Percentiles rank a stretch among this genome's conserved stretches.
phyloP scores from a whole-genome alignment of 2,329 filamentous ascomycete genomes.

The Hypomyces rosellus region DNA sequence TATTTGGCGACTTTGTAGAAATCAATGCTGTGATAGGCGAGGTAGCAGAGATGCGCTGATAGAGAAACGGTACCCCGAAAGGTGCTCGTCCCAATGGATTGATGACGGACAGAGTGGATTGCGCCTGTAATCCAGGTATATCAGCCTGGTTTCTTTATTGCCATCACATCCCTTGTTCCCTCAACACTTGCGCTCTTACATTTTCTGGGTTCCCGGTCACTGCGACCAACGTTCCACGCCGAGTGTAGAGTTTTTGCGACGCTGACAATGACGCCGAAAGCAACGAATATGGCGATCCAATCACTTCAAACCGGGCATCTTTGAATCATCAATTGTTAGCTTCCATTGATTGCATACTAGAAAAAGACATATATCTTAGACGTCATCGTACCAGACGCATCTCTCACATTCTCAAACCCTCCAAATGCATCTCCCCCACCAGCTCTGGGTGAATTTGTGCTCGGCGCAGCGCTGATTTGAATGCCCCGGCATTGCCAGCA shows the following conservation, averaged over 20 bases:
- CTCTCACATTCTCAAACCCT: constrained; percentile 37
- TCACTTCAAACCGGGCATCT: constrained; percentile 94
- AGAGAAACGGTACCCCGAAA: constrained; percentile 88
- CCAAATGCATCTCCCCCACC: constrained; percentile 51
- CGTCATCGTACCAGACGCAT: constrained; percentile 42
- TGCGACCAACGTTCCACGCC: constrained; percentile 83
- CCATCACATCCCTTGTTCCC: not conserved
- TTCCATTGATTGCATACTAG: not conserved
- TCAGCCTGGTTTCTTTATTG: constrained; percentile 4
- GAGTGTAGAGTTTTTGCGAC: constrained; percentile 88
- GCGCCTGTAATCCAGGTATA: constrained; percentile 47
- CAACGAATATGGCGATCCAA: constrained; percentile 87
- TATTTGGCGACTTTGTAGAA: constrained; percentile 77
- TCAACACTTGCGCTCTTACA: constrained; percentile 41
- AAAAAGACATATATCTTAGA: not conserved
- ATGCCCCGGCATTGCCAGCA: constrained; percentile 54
- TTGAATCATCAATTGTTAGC: constrained; percentile 6
- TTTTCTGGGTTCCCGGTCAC: constrained; percentile 88
- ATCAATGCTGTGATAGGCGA: constrained; percentile 84
- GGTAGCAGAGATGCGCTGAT: constrained; percentile 83
- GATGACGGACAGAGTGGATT: constrained; percentile 83
- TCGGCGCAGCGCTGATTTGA: constrained; percentile 57
- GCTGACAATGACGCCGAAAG: constrained; percentile 89
- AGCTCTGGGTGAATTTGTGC: constrained; percentile 45
- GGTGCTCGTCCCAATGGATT: constrained; percentile 74